phyloP scores from a whole-genome alignment of 1,139 yeast genomes.

The Protomyces gravidus region DNA sequence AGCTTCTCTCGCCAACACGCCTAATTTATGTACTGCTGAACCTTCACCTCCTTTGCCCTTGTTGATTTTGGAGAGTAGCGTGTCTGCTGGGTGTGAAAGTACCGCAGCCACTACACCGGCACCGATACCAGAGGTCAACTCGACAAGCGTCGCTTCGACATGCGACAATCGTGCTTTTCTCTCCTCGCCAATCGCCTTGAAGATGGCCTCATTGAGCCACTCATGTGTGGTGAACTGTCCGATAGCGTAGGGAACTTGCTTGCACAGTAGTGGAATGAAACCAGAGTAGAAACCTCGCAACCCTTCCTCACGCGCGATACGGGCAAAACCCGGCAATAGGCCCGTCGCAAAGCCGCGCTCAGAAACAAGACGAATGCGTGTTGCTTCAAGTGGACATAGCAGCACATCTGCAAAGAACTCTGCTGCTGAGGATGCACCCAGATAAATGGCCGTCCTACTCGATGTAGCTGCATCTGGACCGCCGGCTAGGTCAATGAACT shows the following conservation, averaged over 20 bases:
- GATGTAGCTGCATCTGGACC: conserved; percentile 48
- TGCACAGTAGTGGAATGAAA: conserved; percentile 84
- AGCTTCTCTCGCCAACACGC: conserved; percentile 61
- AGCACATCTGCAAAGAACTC: conserved; percentile 76
- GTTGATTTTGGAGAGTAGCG: conserved; percentile 83
- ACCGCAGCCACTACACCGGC: conserved; percentile 88
- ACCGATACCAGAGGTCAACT: conserved; percentile 77
- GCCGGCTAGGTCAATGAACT: conserved; percentile 58
- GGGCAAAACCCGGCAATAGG: conserved; percentile 75
- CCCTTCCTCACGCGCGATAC: conserved; percentile 83
- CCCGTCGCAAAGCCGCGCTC: conserved; percentile 85
- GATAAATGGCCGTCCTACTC: conserved; percentile 60
- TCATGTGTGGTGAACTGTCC: conserved; percentile 85
- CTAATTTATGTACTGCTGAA: conserved; percentile 58
- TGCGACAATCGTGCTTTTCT: conserved; percentile 45
- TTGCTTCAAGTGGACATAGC: conserved; percentile 79
- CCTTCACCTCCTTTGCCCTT: conserved; percentile 56
- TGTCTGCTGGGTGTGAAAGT: conserved; percentile 89
- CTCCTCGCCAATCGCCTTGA: conserved; percentile 56
- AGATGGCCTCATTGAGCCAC: conserved; percentile 79
- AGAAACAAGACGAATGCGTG: conserved; percentile 70
- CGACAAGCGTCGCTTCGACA: conserved; percentile 51
- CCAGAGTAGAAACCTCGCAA: conserved; percentile 78
- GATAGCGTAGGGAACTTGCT: conserved; percentile 87
- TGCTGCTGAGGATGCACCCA: conserved; percentile 75